Evolutionary conservation across 2,329 filamentous ascomycete genomes (phyloP), one percentile per base, ranked within the genome.

Genomic region (Exophiala calicioides): DNA sequence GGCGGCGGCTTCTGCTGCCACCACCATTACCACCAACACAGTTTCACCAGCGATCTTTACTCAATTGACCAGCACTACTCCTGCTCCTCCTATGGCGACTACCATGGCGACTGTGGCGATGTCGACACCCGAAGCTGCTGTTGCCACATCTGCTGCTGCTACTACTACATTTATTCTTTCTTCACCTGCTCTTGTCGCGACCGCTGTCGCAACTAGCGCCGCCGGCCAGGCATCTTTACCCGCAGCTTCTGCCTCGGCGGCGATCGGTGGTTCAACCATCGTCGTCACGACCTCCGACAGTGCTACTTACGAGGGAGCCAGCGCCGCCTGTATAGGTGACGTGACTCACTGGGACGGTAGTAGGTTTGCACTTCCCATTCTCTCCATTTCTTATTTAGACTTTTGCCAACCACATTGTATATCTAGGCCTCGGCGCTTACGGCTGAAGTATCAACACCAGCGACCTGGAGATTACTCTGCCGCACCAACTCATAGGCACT

Each of bases 341-440:
- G 75, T 88, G 57, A 93, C 88, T 49, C 90, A 80, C 74, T 94
- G 87, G 71, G 69, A 74, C 30, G 72, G 85, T 36, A 88, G 84
- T 43, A 44, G 29, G 47, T 50, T 13, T 13, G 18, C 7, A 3
- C 5, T 2, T 12, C 29, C 21, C 7, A 8, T 13, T 3, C 7
- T 4, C 18, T 19, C 24, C 8, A 31, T 12, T 13, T n/a, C n/a
- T n/a, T n/a, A n/a, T n/a, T n/a, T n/a, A n/a, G n/a, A n/a, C n/a
- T 8, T 30, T 10, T 16, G 29, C 41, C 44, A 24, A 50, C 35
- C n/a, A n/a, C n/a, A n/a, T n/a, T 12, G 43, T 24, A 9, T n/a
- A 31, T 18, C 32, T 21, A 50, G 51, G 56, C 31, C 63, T 85
- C 6, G 84, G 85, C 49, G 68, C 84, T 16, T 93, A 88, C 62